phyloP scores from a whole-genome alignment of 768 basidiomycete species.

The Dioszegia crocea region DNA sequence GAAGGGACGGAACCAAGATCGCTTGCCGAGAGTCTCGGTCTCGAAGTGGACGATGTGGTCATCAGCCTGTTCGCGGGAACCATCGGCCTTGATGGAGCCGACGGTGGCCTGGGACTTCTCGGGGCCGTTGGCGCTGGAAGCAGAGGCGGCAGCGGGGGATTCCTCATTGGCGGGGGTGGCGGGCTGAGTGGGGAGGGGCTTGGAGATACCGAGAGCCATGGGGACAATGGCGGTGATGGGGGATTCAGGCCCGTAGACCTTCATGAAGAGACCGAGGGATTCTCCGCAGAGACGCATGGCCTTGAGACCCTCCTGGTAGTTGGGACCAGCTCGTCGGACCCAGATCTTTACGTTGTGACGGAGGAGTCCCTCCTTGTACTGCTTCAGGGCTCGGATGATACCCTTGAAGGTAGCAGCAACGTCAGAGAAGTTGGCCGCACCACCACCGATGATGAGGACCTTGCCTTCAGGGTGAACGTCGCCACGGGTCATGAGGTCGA shows the following conservation, averaged over 20 bases:
- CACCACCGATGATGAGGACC: slow-evolving; percentile 98
- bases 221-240: slow-evolving; percentile 99
- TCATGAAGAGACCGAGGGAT: slow-evolving; percentile 93
- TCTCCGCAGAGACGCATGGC: slow-evolving; percentile 96
- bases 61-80: slow-evolving; percentile 73
- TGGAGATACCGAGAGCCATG: slow-evolving; percentile 80
- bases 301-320: slow-evolving; percentile 98
- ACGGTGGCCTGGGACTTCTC: slow-evolving; percentile 48
- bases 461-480: slow-evolving; percentile 76
- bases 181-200: slow-evolving; percentile 54
- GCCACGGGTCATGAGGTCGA: slow-evolving; percentile 93
- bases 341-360: slow-evolving; percentile 86
- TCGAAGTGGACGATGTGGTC: slow-evolving; percentile 92
- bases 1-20: slow-evolving; percentile 86
- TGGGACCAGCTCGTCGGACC: slow-evolving; percentile 95
- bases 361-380: slow-evolving; percentile 80
- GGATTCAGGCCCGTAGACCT: slow-evolving; percentile 94
- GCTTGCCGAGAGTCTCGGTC: slow-evolving; percentile 50
- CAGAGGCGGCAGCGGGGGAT: slow-evolving; percentile 46
- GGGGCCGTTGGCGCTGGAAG: slow-evolving; percentile 25
- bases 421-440: slow-evolving; percentile 98
- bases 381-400: slow-evolving; percentile 94
- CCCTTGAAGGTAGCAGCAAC: slow-evolving; percentile 99
- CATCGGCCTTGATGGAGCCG: slow-evolving; percentile 70
- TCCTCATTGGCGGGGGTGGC: slow-evolving; percentile 45